Conservation (phyloP, 1,139 yeast genomes). For the Komagataea norvegica region DNA sequence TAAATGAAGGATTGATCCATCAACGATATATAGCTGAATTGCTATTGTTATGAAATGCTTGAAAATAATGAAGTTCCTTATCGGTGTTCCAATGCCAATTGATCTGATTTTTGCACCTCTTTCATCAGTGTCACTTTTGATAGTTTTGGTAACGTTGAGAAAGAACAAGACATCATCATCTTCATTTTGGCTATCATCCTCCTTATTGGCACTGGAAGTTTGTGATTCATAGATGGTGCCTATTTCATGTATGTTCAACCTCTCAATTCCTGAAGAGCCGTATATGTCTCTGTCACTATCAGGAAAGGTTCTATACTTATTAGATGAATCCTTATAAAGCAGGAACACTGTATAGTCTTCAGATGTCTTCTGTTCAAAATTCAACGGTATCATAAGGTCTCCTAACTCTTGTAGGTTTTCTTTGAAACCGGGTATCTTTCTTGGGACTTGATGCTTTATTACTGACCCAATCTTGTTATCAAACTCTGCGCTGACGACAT, state of each 20-base stretch:
- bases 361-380: slow-evolving; percentile 18
- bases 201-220: slow-evolving; percentile 3
- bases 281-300: slow-evolving; percentile 16
- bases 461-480: slow-evolving; percentile 54
- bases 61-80: slow-evolving; percentile 20
- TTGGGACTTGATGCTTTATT: slow-evolving; percentile 46
- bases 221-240: slow-evolving; percentile 21
- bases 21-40: slow-evolving; percentile 16
- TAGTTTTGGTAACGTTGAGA: slow-evolving; percentile 17
- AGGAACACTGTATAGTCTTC: slow-evolving; percentile 20
- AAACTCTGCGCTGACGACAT: slow-evolving; percentile 51
- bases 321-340: slow-evolving; percentile 17
- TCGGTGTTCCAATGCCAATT: slow-evolving; percentile 20
- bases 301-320: slow-evolving; percentile 19
- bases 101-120: slow-evolving; percentile 23
- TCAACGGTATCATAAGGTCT: slow-evolving; percentile 51
- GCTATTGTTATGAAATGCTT: slow-evolving; percentile 22
- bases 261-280: slow-evolving; percentile 15
- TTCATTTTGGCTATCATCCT: slow-evolving; percentile 7
- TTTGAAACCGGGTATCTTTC: slow-evolving; percentile 32
- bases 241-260: slow-evolving; percentile 16
- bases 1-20: slow-evolving; percentile 18
- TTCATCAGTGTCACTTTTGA: slow-evolving; percentile 7
- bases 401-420: slow-evolving; percentile 42
- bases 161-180: slow-evolving; percentile 22